Evolutionary conservation across 192 early-diverging fungal species (phyloP).

Genomic region (Geranomyces michiganensis): DNA sequence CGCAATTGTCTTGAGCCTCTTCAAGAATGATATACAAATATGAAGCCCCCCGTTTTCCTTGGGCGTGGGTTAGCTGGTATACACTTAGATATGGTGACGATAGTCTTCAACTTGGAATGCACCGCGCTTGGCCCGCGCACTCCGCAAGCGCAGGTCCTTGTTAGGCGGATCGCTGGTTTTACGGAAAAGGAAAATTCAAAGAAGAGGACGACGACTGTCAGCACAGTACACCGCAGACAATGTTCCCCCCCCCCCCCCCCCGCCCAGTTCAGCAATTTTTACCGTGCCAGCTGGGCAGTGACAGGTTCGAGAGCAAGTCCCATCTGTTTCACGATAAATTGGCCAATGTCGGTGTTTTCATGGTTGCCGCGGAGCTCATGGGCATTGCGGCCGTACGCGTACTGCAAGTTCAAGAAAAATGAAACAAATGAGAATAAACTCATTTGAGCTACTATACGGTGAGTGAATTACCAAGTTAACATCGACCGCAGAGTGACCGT

Average conservation of each 20-base stretch:
- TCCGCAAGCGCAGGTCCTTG: neutral
- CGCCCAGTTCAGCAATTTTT: too few relatives aligned
- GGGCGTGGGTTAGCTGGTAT: too few relatives aligned
- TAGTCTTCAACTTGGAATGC: neutral
- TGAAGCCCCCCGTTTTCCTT: too few relatives aligned
- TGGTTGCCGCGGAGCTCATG: constrained; percentile 73
- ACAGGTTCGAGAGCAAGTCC: constrained; percentile 64
- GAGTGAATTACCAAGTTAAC: constrained; percentile 69
- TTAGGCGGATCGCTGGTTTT: constrained; percentile 3
- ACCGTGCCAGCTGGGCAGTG: constrained; percentile 53
- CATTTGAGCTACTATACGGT: too few relatives aligned
- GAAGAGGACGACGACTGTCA: too few relatives aligned
- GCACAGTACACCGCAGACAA: too few relatives aligned
- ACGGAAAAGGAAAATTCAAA: too few relatives aligned
- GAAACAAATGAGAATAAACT: too few relatives aligned
- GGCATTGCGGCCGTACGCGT: constrained; percentile 72
- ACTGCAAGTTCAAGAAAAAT: constrained; percentile 30
- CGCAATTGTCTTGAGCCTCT: too few relatives aligned
- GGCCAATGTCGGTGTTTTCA: constrained; percentile 87
- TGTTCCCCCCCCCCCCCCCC: too few relatives aligned
- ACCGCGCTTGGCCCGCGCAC: neutral
- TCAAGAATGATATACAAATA: too few relatives aligned
- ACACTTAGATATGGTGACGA: neutral
- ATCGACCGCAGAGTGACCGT: constrained; percentile 93
- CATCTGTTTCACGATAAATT: constrained; percentile 65